Percentiles rank a stretch among this genome's conserved stretches.
Evolutionary conservation across 1,284 basidiomycete genomes (phyloP).

Genomic region (Lentinula novae-zelandiae): DNA sequence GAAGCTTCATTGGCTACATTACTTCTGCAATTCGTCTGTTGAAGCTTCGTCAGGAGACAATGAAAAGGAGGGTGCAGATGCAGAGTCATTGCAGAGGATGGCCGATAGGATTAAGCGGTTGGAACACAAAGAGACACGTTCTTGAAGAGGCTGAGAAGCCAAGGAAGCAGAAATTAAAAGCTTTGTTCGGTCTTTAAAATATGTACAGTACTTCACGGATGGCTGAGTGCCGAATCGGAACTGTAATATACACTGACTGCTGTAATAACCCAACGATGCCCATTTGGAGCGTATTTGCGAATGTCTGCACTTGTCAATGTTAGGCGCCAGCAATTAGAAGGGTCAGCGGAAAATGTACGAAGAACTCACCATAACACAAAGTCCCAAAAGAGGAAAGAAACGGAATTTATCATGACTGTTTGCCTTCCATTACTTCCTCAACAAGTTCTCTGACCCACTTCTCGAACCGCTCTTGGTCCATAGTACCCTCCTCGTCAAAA

Average conservation of each 20-base stretch:
- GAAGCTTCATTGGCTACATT: slow-evolving; percentile 4
- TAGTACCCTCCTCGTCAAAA: slow-evolving; percentile 67
- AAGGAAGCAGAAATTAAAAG: not conserved
- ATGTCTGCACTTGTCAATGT: too few relatives aligned
- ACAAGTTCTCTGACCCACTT: slow-evolving; percentile 70
- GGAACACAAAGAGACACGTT: not conserved
- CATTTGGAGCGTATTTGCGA: too few relatives aligned
- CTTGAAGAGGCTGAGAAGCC: not conserved
- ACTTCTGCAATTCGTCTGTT: not conserved
- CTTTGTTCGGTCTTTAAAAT: not conserved
- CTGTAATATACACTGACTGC: too few relatives aligned
- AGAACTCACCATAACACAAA: not conserved
- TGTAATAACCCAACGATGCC: too few relatives aligned
- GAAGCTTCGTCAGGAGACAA: not conserved
- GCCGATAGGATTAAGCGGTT: not conserved
- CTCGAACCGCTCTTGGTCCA: slow-evolving; percentile 70
- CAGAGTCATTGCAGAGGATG: not conserved
- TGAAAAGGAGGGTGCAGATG: not conserved
- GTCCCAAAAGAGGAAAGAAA: not conserved
- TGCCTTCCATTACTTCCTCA: slow-evolving; percentile 56
- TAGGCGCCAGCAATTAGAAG: not conserved
- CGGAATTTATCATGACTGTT: slow-evolving; percentile 24
- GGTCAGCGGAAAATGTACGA: not conserved
- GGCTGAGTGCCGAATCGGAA: too few relatives aligned
- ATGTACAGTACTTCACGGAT: too few relatives aligned